A percentile compares a stretch with the other conserved stretches of the same genome.
Evolutionary conservation across 371 early-diverging fungal genomes (phyloP).

Genomic region (Mortierella sp.): DNA sequence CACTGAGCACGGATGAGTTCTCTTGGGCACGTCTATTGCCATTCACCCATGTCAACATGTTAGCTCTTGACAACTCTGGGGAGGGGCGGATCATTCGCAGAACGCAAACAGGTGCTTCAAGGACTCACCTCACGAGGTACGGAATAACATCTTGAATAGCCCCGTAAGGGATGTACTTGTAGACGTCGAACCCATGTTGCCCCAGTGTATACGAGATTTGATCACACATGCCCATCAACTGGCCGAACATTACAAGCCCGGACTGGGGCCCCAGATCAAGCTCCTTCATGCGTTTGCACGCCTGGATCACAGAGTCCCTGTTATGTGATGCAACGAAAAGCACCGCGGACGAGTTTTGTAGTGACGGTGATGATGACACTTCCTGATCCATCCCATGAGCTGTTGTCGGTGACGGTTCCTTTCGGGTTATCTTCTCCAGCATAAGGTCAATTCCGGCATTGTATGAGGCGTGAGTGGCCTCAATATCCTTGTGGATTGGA

Average conservation of each 20-base stretch:
- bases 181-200: constrained; percentile 75
- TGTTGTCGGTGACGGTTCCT: too few species aligned
- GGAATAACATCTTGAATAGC: constrained; percentile 88
- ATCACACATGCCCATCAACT: constrained; percentile 90
- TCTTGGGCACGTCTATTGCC: constrained; percentile 86
- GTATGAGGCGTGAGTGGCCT: constrained; percentile 86
- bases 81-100: too few species aligned
- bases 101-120: background rate
- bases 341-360: constrained; percentile 59
- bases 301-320: constrained; percentile 73
- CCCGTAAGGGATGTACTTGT: constrained; percentile 95
- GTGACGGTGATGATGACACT: constrained; percentile 45
- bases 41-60: too few species aligned
- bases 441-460: constrained; percentile 81
- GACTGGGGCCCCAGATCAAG: constrained; percentile 61
- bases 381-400: constrained; percentile 21
- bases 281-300: constrained; percentile 71
- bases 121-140: constrained; percentile 77
- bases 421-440: constrained; percentile 60
- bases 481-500: constrained; percentile 83
- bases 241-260: constrained; percentile 87
- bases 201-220: constrained; percentile 78
- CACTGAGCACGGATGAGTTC: constrained; percentile 79
- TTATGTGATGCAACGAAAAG: constrained; percentile 95
- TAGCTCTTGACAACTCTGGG: too few species aligned